A percentile compares a stretch with the other conserved stretches of the same genome.
Evolutionary conservation across 78 protist genomes (phyloP).

Genomic region (Dictyostelium capitatum): DNA sequence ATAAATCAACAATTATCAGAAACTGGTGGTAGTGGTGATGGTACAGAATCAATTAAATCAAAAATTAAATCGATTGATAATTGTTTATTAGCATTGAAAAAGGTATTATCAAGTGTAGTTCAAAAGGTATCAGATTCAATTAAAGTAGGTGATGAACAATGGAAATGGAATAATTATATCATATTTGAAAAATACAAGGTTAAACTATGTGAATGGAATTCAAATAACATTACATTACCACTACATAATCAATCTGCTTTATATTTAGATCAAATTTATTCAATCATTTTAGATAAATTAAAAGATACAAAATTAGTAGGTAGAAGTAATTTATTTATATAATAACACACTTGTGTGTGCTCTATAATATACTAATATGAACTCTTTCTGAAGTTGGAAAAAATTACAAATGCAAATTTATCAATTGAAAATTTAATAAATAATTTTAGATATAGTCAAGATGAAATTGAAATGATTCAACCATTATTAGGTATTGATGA

Average conservation of each 20-base stretch:
- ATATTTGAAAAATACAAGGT: conserved; percentile 11
- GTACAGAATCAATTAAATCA: neutral
- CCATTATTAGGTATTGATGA: conserved; percentile 53
- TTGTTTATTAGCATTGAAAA: conserved; percentile 36
- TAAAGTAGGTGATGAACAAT: neutral
- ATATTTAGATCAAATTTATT: conserved; percentile 53
- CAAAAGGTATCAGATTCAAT: neutral
- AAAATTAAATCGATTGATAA: conserved; percentile 22
- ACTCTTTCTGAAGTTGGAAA: neutral
- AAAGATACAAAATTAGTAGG: conserved; percentile 40
- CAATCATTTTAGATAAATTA: conserved; percentile 30
- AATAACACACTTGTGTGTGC: neutral
- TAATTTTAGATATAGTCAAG: conserved; percentile 24
- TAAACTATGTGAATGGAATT: conserved; percentile 17
- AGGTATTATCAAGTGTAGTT: conserved; percentile 19
- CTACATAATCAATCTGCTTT: conserved; percentile 68
- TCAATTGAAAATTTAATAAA: conserved; percentile 48
- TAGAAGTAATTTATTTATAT: neutral
- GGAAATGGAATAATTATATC: conserved; percentile 50
- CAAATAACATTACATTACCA: conserved; percentile 2
- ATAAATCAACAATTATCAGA: conserved; percentile 13
- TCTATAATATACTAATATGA: neutral
- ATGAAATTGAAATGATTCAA: conserved; percentile 25
- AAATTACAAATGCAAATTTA: conserved; percentile 17
- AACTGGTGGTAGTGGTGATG: neutral